Conservation (phyloP, 1,284 basidiomycete species). For the Pholiota adiposa region DNA sequence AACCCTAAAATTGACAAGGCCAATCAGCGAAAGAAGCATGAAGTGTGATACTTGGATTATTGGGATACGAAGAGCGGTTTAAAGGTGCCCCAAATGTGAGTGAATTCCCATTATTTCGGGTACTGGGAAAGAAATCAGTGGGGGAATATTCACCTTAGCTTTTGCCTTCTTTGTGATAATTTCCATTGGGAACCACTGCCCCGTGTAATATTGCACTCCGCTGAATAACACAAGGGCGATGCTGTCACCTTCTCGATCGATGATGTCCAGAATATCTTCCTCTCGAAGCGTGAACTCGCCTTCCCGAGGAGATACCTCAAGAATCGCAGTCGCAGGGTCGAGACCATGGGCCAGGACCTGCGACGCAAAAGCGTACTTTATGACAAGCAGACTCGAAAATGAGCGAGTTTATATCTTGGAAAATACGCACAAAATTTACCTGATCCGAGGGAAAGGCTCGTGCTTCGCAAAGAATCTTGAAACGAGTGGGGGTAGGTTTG, state of each 20-base stretch:
- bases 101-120: background rate
- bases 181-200: slow-evolving; percentile 92
- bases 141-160: slow-evolving; percentile 57
- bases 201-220: slow-evolving; percentile 96
- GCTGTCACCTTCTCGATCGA: slow-evolving; percentile 73
- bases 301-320: slow-evolving; percentile 79
- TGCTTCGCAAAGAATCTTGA: slow-evolving; percentile 95
- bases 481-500: slow-evolving; percentile 80
- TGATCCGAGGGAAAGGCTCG: slow-evolving; percentile 97
- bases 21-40: slow-evolving; percentile 17
- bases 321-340: slow-evolving; percentile 73
- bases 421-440: slow-evolving; percentile 45
- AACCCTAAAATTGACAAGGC: slow-evolving; percentile 65
- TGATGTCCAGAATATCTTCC: slow-evolving; percentile 83
- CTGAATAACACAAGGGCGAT: slow-evolving; percentile 91
- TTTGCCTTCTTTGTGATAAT: slow-evolving; percentile 85
- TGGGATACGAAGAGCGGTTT: background rate
- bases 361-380: slow-evolving; percentile 92
- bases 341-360: slow-evolving; percentile 85
- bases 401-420: slow-evolving; percentile 5
- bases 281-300: slow-evolving; percentile 90
- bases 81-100: background rate
- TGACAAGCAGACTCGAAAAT: slow-evolving; percentile 17
- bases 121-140: background rate
- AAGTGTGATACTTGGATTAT: slow-evolving; percentile 3